Evolutionary conservation across 2,329 filamentous ascomycete genomes (phyloP).

Genomic region (Alternaria solani): DNA sequence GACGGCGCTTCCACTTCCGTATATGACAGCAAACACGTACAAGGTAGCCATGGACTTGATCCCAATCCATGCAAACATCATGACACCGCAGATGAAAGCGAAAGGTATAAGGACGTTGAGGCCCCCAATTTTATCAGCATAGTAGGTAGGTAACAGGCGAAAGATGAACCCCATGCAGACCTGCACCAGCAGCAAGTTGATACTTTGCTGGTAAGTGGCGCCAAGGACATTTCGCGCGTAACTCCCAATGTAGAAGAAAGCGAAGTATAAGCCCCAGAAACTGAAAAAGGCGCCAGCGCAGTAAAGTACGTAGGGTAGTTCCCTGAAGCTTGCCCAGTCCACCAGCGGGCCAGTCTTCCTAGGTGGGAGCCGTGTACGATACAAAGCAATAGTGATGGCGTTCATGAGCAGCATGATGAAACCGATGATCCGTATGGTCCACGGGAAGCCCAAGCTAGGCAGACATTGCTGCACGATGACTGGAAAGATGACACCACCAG

Average conservation of each 20-base stretch:
- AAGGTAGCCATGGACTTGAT: slow-evolving; percentile 35
- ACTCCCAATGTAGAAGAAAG: slow-evolving; percentile 56
- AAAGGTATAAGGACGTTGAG: slow-evolving; percentile 59
- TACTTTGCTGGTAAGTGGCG: slow-evolving; percentile 59
- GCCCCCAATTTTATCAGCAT: slow-evolving; percentile 53
- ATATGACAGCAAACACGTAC: slow-evolving; percentile 44
- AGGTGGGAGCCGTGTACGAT: slow-evolving; percentile 51
- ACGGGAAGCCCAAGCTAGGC: slow-evolving; percentile 59
- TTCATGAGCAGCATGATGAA: slow-evolving; percentile 63
- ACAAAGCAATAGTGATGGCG: slow-evolving; percentile 44
- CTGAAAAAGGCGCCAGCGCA: slow-evolving; percentile 48
- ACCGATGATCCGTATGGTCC: slow-evolving; percentile 69
- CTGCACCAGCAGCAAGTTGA: slow-evolving; percentile 64
- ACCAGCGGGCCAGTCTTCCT: slow-evolving; percentile 53
- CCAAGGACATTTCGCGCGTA: slow-evolving; percentile 56
- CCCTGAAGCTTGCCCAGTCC: slow-evolving; percentile 53
- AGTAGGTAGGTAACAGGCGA: slow-evolving; percentile 58
- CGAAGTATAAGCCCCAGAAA: slow-evolving; percentile 53
- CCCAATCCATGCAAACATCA: slow-evolving; percentile 51
- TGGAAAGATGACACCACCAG: slow-evolving; percentile 44
- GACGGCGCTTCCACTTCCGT: slow-evolving; percentile 39
- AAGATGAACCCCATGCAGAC: slow-evolving; percentile 59
- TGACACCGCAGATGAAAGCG: slow-evolving; percentile 56
- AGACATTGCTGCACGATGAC: slow-evolving; percentile 45
- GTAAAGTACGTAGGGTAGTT: slow-evolving; percentile 51